Percentiles rank a stretch among this genome's conserved stretches.
phyloP scores from a whole-genome alignment of 148 eudicot genomes.

The Rhododendron henanense region DNA sequence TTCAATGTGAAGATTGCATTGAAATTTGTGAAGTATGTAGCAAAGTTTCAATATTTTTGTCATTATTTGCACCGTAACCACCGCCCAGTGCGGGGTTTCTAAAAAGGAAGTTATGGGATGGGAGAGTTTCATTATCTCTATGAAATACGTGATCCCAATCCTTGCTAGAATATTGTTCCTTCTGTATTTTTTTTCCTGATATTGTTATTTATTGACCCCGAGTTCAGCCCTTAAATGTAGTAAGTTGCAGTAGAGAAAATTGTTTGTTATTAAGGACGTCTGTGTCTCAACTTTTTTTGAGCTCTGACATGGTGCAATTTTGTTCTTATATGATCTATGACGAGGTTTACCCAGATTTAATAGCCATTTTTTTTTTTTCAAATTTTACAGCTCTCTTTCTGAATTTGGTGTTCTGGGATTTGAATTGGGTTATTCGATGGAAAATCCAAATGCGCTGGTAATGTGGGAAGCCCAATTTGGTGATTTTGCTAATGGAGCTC shows the following conservation, averaged over 20 bases:
- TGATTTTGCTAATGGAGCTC: constrained; percentile 93
- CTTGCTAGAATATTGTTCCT: background rate
- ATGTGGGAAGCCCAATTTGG: constrained; percentile 99
- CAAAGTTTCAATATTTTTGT: background rate
- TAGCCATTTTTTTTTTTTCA: background rate
- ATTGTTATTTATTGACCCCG: background rate
- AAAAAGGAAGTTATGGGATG: background rate
- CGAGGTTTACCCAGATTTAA: background rate
- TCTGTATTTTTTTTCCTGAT: background rate
- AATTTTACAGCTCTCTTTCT: constrained; percentile 81
- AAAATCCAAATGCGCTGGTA: constrained; percentile 91
- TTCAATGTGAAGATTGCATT: background rate
- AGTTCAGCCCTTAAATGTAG: background rate
- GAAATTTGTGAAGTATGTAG: background rate
- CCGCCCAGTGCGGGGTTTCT: background rate
- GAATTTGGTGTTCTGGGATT: constrained; percentile 97
- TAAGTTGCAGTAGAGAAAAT: background rate
- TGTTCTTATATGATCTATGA: background rate
- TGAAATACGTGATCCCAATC: background rate
- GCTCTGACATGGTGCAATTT: background rate
- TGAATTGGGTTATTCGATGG: constrained; percentile 97
- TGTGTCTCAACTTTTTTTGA: background rate
- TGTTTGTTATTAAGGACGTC: background rate
- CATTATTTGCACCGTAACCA: background rate
- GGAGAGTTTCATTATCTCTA: background rate